Percentiles rank a stretch among this genome's conserved stretches.
These are phyloP conservation scores for Paragyromitra xinjiangensis DNA, from an alignment of 495 filamentous ascomycete species.

Conservation along the genomic window DNA sequence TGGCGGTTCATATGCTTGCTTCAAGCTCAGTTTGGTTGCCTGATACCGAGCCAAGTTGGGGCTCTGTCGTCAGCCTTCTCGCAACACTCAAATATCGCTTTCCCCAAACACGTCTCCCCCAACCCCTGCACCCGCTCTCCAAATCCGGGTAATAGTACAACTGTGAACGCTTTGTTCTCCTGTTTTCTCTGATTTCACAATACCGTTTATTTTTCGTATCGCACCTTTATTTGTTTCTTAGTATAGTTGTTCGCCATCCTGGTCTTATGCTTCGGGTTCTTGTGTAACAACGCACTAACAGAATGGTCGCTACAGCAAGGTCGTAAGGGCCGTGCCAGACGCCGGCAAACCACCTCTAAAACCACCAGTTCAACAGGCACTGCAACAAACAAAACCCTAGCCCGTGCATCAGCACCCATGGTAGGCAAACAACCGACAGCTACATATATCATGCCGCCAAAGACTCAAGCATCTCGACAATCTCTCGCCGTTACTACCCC, in stretches of 20 bases:
- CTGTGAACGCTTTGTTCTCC: not conserved
- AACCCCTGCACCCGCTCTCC: not conserved
- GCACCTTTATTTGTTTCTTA: not conserved
- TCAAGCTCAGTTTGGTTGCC: not conserved
- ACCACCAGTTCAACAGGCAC: not conserved
- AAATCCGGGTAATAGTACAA: not conserved
- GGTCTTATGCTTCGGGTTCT: not conserved
- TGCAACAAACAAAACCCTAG: not conserved
- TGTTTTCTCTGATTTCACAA: not conserved
- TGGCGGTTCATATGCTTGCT: not conserved
- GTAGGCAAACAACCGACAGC: constrained; percentile 2
- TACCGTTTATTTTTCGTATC: too few species aligned
- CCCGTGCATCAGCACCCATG: not conserved
- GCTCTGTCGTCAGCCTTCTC: not conserved
- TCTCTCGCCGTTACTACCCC: constrained; percentile 3
- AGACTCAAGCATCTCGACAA: not conserved
- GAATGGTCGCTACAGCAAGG: not conserved
- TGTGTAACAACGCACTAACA: constrained; percentile 8
- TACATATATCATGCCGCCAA: constrained; percentile 6
- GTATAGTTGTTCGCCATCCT: constrained; percentile 9
- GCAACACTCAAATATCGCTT: not conserved
- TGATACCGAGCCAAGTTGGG: not conserved
- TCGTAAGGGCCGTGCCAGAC: constrained; percentile 10
- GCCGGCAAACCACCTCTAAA: constrained; percentile 8
- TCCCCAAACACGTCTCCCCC: not conserved